A percentile compares a stretch with the other conserved stretches of the same genome.
phyloP scores from a whole-genome alignment of 108 stramenopile species.

The Stephanodiscus triporus region DNA sequence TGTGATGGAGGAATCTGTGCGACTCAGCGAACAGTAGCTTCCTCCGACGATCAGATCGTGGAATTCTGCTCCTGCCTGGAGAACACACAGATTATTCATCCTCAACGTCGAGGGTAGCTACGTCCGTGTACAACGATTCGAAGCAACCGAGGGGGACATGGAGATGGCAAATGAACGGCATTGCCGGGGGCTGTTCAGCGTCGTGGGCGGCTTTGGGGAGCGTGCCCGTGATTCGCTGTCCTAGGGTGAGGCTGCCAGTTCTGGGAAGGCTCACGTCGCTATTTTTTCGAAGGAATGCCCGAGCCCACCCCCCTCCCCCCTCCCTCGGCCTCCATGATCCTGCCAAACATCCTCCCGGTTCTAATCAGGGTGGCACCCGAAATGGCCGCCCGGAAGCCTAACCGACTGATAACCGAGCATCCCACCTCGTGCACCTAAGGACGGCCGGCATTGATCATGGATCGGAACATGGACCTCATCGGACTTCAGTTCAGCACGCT shows the following conservation, averaged over 20 bases:
- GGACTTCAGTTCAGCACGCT: slow-evolving; percentile 93
- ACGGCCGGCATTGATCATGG: slow-evolving; percentile 73
- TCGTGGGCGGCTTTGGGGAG: slow-evolving; percentile 88
- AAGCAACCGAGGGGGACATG: slow-evolving; percentile 82
- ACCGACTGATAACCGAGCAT: slow-evolving; percentile 84
- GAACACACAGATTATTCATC: slow-evolving; percentile 74
- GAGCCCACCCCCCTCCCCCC: not conserved
- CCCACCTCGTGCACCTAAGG: slow-evolving; percentile 55
- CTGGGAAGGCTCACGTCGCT: not conserved
- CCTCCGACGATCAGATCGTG: slow-evolving; percentile 91
- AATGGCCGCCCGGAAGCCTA: slow-evolving; percentile 95
- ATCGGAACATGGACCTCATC: slow-evolving; percentile 94
- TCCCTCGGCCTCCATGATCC: slow-evolving; percentile 4
- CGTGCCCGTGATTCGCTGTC: slow-evolving; percentile 93
- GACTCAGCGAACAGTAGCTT: slow-evolving; percentile 83
- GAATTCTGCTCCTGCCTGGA: slow-evolving; percentile 96
- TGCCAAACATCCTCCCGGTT: not conserved
- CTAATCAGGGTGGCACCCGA: slow-evolving; percentile 87
- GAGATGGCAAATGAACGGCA: slow-evolving; percentile 81
- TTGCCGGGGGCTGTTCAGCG: slow-evolving; percentile 91
- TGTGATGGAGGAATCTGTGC: slow-evolving; percentile 95
- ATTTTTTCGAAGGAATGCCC: not conserved
- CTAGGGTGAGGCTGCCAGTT: slow-evolving; percentile 51
- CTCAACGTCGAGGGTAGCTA: slow-evolving; percentile 86
- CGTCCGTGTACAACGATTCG: slow-evolving; percentile 84